Percentiles rank a stretch among this genome's conserved stretches.
Conservation (phyloP, 345 rosid species). For the Rhodamnia rubescens region DNA sequence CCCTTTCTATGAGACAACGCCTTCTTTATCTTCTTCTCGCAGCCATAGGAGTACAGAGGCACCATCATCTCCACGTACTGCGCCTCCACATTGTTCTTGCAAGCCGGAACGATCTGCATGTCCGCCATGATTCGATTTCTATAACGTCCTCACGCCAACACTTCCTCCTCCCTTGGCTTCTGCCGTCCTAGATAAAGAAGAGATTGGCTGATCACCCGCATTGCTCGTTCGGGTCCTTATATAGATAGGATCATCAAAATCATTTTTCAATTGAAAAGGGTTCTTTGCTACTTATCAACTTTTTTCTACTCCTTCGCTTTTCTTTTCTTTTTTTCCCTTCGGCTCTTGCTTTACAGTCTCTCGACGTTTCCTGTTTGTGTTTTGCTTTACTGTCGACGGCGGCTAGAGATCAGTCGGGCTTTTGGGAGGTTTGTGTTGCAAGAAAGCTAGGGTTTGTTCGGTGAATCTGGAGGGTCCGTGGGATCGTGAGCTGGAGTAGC, state of each 20-base stretch:
- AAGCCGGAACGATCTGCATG: conserved; percentile 59
- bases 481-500: conserved; percentile 14
- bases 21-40: conserved; percentile 70
- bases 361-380: neutral
- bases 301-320: neutral
- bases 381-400: neutral
- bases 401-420: neutral
- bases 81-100: conserved; percentile 61
- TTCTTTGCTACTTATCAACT: neutral
- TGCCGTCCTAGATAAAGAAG: neutral
- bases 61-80: conserved; percentile 92
- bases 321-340: no score
- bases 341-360: neutral
- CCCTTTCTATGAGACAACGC: conserved; percentile 75
- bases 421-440: neutral
- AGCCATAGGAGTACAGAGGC: conserved; percentile 79
- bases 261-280: neutral
- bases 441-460: neutral
- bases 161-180: neutral
- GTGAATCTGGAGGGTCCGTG: neutral
- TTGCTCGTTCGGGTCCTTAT: neutral
- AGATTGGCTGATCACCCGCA: neutral
- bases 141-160: neutral
- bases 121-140: conserved; percentile 26
- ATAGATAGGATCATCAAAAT: neutral